Evolutionary conservation across 345 rosid species (phyloP).

Genomic region (Gossypium stocksii): DNA sequence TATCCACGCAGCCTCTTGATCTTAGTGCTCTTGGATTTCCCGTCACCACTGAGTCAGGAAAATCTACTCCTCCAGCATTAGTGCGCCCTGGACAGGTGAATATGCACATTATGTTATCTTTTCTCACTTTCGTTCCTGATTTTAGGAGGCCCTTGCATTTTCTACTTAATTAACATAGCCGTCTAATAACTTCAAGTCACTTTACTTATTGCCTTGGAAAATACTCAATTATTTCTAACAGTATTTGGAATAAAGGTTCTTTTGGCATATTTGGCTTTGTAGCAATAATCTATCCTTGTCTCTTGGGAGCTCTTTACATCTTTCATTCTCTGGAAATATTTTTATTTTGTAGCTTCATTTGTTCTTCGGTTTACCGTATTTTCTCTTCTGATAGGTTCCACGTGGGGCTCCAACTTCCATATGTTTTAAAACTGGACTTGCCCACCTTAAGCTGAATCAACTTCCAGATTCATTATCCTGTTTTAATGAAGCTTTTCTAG

Average conservation of each 20-base stretch:
- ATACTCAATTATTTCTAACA: not conserved
- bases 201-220: not conserved
- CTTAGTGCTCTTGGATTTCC: constrained; percentile 85
- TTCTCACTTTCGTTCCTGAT: not conserved
- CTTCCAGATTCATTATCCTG: constrained; percentile 95
- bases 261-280: not conserved
- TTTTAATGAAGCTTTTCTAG: constrained; percentile 94
- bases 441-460: constrained; percentile 97
- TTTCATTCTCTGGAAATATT: not conserved
- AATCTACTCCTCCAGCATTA: constrained; percentile 52
- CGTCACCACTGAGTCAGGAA: constrained; percentile 58
- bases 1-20: constrained; percentile 81
- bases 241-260: not conserved
- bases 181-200: not conserved
- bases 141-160: not conserved
- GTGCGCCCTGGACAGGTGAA: constrained; percentile 97
- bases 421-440: constrained; percentile 93
- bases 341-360: not conserved
- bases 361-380: not conserved
- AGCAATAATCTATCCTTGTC: not conserved
- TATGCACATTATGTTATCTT: not conserved
- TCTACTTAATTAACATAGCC: not conserved
- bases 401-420: constrained; percentile 87
- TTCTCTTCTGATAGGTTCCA: constrained; percentile 57
- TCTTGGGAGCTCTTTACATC: not conserved